These are phyloP conservation scores for Penium margaritaceum DNA, from an alignment of 139 green algal species.

Conservation along the genomic window DNA sequence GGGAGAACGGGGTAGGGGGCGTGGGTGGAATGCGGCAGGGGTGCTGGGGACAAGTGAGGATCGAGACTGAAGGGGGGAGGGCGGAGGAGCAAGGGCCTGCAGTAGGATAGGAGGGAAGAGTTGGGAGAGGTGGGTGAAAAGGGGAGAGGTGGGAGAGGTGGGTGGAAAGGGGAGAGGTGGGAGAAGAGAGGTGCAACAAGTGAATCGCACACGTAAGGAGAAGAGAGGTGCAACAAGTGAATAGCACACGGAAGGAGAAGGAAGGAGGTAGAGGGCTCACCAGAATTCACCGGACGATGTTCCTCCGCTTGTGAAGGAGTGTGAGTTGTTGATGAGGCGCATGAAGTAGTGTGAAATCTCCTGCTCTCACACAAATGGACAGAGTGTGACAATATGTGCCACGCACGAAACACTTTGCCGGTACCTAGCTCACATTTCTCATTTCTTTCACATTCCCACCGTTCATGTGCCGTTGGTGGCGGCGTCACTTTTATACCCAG, in stretches of 20 bases:
- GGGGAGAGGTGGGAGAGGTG: too few relatives aligned
- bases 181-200: too few relatives aligned
- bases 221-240: not conserved
- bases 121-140: too few relatives aligned
- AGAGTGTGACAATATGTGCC: not conserved
- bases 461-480: too few relatives aligned
- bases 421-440: too few relatives aligned
- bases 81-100: not conserved
- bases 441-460: too few relatives aligned
- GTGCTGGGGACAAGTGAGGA: too few relatives aligned
- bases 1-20: too few relatives aligned
- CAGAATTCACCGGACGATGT: slow-evolving; percentile 41
- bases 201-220: not conserved
- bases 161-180: too few relatives aligned
- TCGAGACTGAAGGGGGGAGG: too few relatives aligned
- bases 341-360: slow-evolving; percentile 37
- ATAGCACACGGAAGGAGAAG: not conserved
- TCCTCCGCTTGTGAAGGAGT: slow-evolving; percentile 32
- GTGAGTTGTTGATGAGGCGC: slow-evolving; percentile 19
- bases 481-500: too few relatives aligned
- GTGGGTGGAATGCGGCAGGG: too few relatives aligned
- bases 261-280: slow-evolving; percentile 11
- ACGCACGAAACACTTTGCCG: not conserved
- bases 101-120: not conserved
- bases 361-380: not conserved